Base-by-base conservation (phyloP, 2,329 filamentous ascomycete genomes). In the Triangularia verruculosa region DNA sequence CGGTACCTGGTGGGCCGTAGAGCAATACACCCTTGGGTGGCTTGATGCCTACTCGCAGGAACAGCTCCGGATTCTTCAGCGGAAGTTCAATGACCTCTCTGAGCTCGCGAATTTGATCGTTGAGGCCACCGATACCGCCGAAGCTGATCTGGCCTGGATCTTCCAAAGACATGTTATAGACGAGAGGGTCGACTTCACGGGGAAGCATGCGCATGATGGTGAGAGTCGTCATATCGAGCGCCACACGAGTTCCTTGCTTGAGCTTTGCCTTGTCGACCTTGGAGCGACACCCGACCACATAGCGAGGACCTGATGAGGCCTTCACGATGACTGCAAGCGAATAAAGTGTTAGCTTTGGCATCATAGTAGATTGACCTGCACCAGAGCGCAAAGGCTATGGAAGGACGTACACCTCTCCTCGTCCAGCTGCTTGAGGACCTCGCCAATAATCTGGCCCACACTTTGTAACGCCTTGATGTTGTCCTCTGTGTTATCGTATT, bases 161-260 rank as follows among this genome's bases (percentile, higher is more conserved):
- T 78, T 99, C 95, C 72, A 99, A 80, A 20, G 95, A 99, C 95
- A 99, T 99, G 83, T 99, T 99, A 86, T 99, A 99, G 71, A 99
- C 95, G 70, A 99, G 84, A 20, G 95, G 95, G 75, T 99, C 95
- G 75, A 99, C 96, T 82, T 99, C 95, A 77, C 95, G 90, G 65
- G 95, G 96, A 55, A 99, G 85, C 95, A 99, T 99, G 74, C 95
- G 92, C 95, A 99, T 99, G 79, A 99, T 99, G 66, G 95, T 99
- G 71, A 99, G 90, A 20, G 95, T 99, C 59, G 95, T 99, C 95
- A 99, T 99, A 75, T 99, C 95, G 65, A 99, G 89, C 32, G 95
- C 94, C 61, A 99, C 95, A 74, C 95, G 92, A 27, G 94, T 97
- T 72, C 96, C 96, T 80, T 99, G 95, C 86, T 98, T 99, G 76